These are phyloP conservation scores for Fusarium continuum DNA, from an alignment of 2,329 filamentous ascomycete species.

Conservation along the genomic window DNA sequence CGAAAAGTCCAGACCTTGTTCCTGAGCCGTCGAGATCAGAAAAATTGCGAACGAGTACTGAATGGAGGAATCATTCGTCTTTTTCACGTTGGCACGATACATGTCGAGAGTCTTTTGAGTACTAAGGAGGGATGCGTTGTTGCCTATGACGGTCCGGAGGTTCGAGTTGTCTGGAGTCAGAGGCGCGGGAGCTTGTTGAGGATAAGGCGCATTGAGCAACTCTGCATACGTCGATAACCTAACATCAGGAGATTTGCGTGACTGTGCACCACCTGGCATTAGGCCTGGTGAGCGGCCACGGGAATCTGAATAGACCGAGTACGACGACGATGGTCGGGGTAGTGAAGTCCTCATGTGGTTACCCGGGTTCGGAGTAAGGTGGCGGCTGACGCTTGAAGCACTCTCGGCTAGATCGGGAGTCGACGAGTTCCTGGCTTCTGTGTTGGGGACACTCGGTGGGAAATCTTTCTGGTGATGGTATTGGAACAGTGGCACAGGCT, in stretches of 20 bases:
- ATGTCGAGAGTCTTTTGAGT: constrained; percentile 95
- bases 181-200: constrained; percentile 76
- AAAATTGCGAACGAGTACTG: constrained; percentile 98
- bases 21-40: constrained; percentile 87
- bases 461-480: constrained; percentile 68
- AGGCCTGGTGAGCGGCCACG: constrained; percentile 70
- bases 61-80: constrained; percentile 88
- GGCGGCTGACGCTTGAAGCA: constrained; percentile 63
- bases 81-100: constrained; percentile 97
- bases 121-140: constrained; percentile 89
- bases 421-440: constrained; percentile 57
- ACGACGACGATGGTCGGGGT: constrained; percentile 77
- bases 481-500: constrained; percentile 65
- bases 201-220: constrained; percentile 76
- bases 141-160: constrained; percentile 81
- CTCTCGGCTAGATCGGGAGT: constrained; percentile 63
- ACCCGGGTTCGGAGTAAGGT: constrained; percentile 68
- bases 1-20: constrained; percentile 69
- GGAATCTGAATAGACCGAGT: constrained; percentile 77
- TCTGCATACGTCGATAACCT: constrained; percentile 66
- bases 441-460: constrained; percentile 55
- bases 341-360: constrained; percentile 66
- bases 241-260: constrained; percentile 65
- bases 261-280: constrained; percentile 57
- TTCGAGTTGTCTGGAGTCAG: constrained; percentile 81